Conservation (phyloP, 140 eudicot species). For the Senecio squalidus region DNA sequence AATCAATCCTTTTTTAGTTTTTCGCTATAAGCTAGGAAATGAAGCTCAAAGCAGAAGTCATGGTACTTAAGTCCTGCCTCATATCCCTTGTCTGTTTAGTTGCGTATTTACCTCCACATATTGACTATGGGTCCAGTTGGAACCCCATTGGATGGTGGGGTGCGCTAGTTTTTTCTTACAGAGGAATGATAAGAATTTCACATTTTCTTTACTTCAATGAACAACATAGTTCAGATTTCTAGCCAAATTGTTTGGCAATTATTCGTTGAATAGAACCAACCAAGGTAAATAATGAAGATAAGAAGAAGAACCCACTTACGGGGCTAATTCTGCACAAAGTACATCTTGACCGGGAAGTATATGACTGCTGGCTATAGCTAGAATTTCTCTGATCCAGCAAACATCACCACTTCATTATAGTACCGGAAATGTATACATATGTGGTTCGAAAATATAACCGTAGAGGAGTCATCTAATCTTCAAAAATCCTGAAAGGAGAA, state of each 20-base stretch:
- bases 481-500: no score
- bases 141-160: no score
- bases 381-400: constrained; percentile 52
- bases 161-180: no score
- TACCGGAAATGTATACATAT: constrained; percentile 51
- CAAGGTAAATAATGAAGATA: neutral
- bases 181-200: no score
- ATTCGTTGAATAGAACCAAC: neutral
- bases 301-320: constrained; percentile 31
- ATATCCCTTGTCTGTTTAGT: no score
- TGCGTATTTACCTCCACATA: no score
- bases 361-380: constrained; percentile 54
- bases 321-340: constrained; percentile 52
- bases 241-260: neutral
- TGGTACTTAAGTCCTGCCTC: no score
- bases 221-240: neutral
- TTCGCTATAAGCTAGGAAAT: neutral
- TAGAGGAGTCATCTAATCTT: constrained; percentile 34
- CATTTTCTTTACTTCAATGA: no score
- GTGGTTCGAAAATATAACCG: constrained; percentile 49
- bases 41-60: no score
- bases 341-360: constrained; percentile 63
- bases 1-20: neutral
- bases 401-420: constrained; percentile 54
- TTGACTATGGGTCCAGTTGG: no score